Percentiles rank a stretch among this genome's conserved stretches.
phyloP scores from a whole-genome alignment of 306 rosid species.

The Oxytropis ochrocephala region DNA sequence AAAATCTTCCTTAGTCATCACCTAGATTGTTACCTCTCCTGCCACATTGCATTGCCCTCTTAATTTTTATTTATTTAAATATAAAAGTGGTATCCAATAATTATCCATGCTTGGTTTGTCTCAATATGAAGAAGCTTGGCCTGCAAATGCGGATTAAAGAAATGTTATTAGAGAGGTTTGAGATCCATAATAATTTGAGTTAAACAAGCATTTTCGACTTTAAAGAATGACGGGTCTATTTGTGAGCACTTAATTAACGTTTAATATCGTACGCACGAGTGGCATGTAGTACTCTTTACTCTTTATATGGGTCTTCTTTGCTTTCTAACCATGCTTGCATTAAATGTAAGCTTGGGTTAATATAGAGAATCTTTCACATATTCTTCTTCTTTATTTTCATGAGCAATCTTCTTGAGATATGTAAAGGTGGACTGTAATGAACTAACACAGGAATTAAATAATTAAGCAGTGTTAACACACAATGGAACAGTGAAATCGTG shows the following conservation, averaged over 20 bases:
- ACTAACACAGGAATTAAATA: no score
- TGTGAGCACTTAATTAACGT: background rate
- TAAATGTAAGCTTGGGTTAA: background rate
- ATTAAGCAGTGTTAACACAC: no score
- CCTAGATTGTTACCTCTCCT: slow-evolving; percentile 32
- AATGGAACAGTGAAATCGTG: no score
- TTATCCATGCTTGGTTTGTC: background rate
- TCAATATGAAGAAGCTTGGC: slow-evolving; percentile 10
- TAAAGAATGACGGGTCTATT: slow-evolving; percentile 12
- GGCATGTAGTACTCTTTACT: slow-evolving; percentile 7
- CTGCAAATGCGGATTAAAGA: slow-evolving; percentile 12
- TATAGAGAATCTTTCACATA: background rate
- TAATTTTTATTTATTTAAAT: background rate
- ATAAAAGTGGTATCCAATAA: background rate
- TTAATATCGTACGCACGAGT: slow-evolving; percentile 27
- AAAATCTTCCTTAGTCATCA: slow-evolving; percentile 24
- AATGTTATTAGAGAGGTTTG: background rate
- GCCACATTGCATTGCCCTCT: slow-evolving; percentile 40
- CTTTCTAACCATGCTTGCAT: background rate
- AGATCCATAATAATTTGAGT: slow-evolving; percentile 35
- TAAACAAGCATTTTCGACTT: background rate
- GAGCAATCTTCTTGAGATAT: background rate
- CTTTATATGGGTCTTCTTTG: background rate
- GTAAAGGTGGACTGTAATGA: no score
- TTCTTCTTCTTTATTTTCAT: background rate